Percentiles rank a stretch among this genome's conserved stretches.
Conservation (phyloP, 2,329 filamentous ascomycete genomes). For the Fusarium mundagurra region DNA sequence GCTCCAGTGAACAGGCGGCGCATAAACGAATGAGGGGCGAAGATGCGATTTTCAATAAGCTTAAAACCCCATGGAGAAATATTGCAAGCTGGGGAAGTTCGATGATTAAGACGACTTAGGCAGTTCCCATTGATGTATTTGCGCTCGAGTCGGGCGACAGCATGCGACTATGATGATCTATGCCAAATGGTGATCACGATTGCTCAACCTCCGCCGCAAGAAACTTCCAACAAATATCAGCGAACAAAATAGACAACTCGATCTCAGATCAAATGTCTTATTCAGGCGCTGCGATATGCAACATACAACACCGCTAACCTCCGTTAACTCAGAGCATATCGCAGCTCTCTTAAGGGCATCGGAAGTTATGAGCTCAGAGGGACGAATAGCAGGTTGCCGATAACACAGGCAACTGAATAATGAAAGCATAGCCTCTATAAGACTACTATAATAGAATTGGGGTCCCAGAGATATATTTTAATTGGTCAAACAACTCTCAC, state of each 20-base stretch:
- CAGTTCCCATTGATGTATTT: not conserved
- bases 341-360: not conserved
- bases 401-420: not conserved
- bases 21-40: slow-evolving; percentile 27
- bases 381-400: not conserved
- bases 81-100: not conserved
- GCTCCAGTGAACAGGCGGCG: slow-evolving; percentile 30
- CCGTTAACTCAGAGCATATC: not conserved
- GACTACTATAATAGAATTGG: not conserved
- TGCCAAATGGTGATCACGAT: not conserved
- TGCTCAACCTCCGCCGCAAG: not conserved
- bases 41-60: not conserved
- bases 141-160: slow-evolving; percentile 11
- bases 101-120: not conserved
- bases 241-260: not conserved
- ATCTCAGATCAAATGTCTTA: not conserved
- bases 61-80: not conserved
- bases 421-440: not conserved
- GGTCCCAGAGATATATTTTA: not conserved
- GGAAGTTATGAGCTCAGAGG: not conserved
- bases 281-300: not conserved
- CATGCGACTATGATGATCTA: not conserved
- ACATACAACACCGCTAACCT: not conserved
- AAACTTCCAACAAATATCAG: not conserved
- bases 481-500: not conserved